A percentile compares a stretch with the other conserved stretches of the same genome.
Evolutionary conservation across 2,329 filamentous ascomycete species (phyloP).

Genomic region (Talaromyces marneffei): DNA sequence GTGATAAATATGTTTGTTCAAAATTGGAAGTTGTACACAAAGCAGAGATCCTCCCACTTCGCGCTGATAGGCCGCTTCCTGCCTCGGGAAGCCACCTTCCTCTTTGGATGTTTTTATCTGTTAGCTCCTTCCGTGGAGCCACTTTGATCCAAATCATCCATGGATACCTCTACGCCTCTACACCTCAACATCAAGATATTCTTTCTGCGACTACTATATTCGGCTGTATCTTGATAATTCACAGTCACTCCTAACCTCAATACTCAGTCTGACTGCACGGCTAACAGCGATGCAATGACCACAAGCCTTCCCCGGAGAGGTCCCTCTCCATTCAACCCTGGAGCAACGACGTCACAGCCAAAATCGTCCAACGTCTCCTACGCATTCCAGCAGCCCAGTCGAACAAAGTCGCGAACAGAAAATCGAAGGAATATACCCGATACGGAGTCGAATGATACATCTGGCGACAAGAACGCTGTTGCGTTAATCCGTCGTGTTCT

Average conservation of each 20-base stretch:
- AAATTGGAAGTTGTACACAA: neutral
- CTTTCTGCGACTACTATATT: neutral
- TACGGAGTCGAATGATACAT: slow-evolving; percentile 41
- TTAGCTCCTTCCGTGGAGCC: neutral
- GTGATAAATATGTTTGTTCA: neutral
- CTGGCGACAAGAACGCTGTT: slow-evolving; percentile 72
- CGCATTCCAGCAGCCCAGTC: slow-evolving; percentile 21
- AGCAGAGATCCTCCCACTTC: neutral
- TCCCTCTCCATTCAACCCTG: slow-evolving; percentile 36
- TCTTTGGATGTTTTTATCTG: neutral
- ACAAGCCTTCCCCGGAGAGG: slow-evolving; percentile 31
- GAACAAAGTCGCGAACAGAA: slow-evolving; percentile 23
- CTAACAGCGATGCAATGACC: slow-evolving; percentile 34
- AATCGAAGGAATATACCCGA: slow-evolving; percentile 27
- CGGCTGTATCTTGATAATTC: no score
- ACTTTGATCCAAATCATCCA: neutral
- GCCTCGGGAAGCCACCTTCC: neutral
- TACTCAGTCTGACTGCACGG: neutral
- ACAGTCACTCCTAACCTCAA: neutral
- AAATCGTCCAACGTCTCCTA: slow-evolving; percentile 25
- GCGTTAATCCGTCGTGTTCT: slow-evolving; percentile 77
- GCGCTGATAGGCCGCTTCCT: neutral
- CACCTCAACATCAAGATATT: no score
- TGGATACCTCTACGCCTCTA: no score
- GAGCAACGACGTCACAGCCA: slow-evolving; percentile 31